Conservation (phyloP, 192 early-diverging fungal species). For the Entomortierella beljakovae region DNA sequence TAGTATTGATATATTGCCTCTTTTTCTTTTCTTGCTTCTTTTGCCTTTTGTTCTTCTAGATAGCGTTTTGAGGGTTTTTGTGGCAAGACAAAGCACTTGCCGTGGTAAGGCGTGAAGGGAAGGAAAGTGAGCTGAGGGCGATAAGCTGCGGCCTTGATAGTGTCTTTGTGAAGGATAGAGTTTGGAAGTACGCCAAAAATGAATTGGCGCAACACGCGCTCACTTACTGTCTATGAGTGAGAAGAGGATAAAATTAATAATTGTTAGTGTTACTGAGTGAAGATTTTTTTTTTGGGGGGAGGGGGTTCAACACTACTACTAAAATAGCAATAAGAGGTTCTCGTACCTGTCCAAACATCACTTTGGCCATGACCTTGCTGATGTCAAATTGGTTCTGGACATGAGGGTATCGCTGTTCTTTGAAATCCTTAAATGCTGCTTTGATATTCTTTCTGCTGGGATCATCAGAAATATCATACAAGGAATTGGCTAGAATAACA, state of each 20-base stretch:
- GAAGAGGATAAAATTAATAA: not conserved
- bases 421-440: conserved; percentile 27
- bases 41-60: not conserved
- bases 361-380: conserved; percentile 18
- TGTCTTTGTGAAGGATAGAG: conserved; percentile 31
- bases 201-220: conserved; percentile 20
- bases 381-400: conserved; percentile 22
- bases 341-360: conserved; percentile 24
- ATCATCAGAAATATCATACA: conserved; percentile 14
- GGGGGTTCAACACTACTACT: too few relatives aligned
- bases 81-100: conserved; percentile 18
- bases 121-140: conserved; percentile 21
- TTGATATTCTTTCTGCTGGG: not conserved
- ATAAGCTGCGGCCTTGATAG: conserved; percentile 26
- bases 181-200: conserved; percentile 29
- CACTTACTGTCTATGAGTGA: conserved; percentile 3
- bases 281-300: not conserved
- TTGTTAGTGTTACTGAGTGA: not conserved
- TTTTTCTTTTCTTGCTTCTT: not conserved
- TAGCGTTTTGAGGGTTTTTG: conserved; percentile 31
- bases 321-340: too few relatives aligned
- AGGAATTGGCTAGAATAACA: conserved; percentile 26
- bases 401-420: conserved; percentile 22
- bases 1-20: too few relatives aligned
- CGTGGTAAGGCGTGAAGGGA: conserved; percentile 15